Evolutionary conservation across 1,284 basidiomycete species (phyloP).

Genomic region (Veloboletus limbatus): DNA sequence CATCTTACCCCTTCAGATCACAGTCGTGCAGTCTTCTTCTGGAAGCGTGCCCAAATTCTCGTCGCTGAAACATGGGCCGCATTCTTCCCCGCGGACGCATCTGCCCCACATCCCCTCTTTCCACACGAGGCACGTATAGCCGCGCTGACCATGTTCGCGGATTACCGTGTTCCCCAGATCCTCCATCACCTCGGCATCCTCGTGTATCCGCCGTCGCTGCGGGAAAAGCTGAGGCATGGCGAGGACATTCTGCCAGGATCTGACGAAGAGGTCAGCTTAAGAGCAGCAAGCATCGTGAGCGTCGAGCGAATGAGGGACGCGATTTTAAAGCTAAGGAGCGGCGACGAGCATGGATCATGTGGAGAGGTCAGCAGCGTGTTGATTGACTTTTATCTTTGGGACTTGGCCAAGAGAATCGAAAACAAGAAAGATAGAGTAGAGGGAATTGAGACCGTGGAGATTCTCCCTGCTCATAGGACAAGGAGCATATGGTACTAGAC

Average conservation of each 20-base stretch:
- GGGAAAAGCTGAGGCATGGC: conserved; percentile 44
- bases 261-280: conserved; percentile 66
- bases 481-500: conserved; percentile 79
- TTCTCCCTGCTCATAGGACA: conserved; percentile 72
- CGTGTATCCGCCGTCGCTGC: conserved; percentile 58
- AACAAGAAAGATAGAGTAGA: conserved; percentile 53
- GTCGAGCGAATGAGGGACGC: conserved; percentile 67
- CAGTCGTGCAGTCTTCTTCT: conserved; percentile 56
- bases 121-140: conserved; percentile 60
- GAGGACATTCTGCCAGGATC: conserved; percentile 51
- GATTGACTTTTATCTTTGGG: conserved; percentile 86
- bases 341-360: neutral
- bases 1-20: conserved; percentile 5
- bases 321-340: conserved; percentile 19
- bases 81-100: conserved; percentile 54
- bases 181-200: conserved; percentile 75
- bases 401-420: conserved; percentile 75
- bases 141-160: conserved; percentile 82
- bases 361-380: conserved; percentile 68
- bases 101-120: conserved; percentile 62
- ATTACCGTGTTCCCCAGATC: conserved; percentile 84
- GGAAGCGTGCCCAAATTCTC: conserved; percentile 84
- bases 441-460: conserved; percentile 52
- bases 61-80: conserved; percentile 84
- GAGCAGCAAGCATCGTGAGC: conserved; percentile 71